Conservation (phyloP, 176 grass and related monocot species). For the Poa pratensis region DNA sequence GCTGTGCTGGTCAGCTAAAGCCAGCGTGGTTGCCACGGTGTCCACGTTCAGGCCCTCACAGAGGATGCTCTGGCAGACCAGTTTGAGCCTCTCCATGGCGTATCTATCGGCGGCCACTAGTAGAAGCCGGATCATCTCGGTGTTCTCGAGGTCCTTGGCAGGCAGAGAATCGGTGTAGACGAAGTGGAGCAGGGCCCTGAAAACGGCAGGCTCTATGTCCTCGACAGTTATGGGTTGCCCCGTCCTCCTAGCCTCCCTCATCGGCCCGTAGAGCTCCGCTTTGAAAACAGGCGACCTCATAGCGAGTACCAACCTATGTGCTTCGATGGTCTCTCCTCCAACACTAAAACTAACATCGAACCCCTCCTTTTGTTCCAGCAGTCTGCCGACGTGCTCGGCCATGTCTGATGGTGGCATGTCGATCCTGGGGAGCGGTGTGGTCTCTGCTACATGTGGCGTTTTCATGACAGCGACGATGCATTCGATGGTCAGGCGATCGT, state of each 20-base stretch:
- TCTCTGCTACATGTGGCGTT: not conserved
- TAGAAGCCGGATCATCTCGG: not conserved
- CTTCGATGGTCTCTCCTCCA: not conserved
- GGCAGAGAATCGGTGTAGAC: not conserved
- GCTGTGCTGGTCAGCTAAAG: not conserved
- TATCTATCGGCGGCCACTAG: not conserved
- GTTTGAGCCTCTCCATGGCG: constrained; percentile 6
- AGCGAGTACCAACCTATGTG: not conserved
- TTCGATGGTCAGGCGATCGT: not conserved
- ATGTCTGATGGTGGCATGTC: constrained; percentile 5
- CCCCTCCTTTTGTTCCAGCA: not conserved
- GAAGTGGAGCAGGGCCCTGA: not conserved
- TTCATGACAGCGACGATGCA: not conserved
- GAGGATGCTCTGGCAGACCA: constrained; percentile 8
- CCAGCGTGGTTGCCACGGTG: constrained; percentile 3
- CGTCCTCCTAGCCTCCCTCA: not conserved
- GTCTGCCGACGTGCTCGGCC: not conserved
- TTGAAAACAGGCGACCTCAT: not conserved
- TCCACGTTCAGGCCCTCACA: not conserved
- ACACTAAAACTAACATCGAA: not conserved
- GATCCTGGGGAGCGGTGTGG: not conserved
- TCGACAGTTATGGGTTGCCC: not conserved
- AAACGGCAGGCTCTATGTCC: not conserved
- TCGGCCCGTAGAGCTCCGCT: not conserved
- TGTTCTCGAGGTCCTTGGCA: not conserved